Evolutionary conservation across 306 rosid species (phyloP).

Genomic region (Clitoria ternatea): DNA sequence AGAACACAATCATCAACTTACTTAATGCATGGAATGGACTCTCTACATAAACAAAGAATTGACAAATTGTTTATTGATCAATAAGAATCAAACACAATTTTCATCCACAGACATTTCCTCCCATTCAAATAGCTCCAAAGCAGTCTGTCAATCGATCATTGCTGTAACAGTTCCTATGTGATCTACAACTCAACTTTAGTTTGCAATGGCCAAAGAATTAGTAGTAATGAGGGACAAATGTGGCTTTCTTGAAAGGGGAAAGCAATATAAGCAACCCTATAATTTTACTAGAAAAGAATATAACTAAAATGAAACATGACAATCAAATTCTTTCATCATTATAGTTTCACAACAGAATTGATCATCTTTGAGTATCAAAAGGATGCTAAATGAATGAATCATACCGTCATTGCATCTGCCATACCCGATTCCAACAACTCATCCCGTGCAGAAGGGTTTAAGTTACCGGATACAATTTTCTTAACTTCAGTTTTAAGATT

Average conservation of each 20-base stretch:
- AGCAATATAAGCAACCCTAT: background rate
- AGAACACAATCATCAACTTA: background rate
- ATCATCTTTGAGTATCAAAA: slow-evolving; percentile 3
- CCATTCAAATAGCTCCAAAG: background rate
- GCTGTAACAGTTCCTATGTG: background rate
- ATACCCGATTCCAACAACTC: slow-evolving; percentile 93
- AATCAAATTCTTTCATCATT: background rate
- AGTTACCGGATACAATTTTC: slow-evolving; percentile 65
- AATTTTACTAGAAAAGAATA: background rate
- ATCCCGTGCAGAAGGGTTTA: slow-evolving; percentile 78
- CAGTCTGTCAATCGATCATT: background rate
- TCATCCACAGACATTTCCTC: background rate
- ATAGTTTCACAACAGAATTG: slow-evolving; percentile 13
- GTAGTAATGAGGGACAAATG: background rate
- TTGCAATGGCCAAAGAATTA: background rate
- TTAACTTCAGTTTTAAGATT: slow-evolving; percentile 82
- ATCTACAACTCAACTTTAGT: background rate
- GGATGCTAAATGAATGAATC: slow-evolving; percentile 14
- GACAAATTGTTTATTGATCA: background rate
- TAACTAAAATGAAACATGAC: background rate
- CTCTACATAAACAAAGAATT: background rate
- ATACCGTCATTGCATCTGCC: slow-evolving; percentile 89
- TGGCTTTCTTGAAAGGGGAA: background rate
- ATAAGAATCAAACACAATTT: background rate
- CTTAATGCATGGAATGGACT: background rate